phyloP scores from a whole-genome alignment of 305 asterid genomes.

The Andrographis paniculata region DNA sequence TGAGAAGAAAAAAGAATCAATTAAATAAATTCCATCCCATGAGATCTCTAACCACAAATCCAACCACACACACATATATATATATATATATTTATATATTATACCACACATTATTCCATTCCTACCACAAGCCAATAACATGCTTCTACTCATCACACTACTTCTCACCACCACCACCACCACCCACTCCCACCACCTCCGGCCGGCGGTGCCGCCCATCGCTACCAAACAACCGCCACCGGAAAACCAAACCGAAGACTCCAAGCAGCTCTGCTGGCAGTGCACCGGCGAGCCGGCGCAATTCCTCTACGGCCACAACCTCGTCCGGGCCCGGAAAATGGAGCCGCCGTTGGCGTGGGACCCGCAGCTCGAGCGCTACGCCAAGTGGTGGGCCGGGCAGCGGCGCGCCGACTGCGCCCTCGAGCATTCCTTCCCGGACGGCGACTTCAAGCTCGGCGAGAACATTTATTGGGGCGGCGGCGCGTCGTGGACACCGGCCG shows the following conservation, averaged over 20 bases:
- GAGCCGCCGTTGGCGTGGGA: conserved; percentile 63
- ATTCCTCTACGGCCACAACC: conserved; percentile 61
- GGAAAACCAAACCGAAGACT: conserved; percentile 34
- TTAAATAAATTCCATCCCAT: too few relatives aligned
- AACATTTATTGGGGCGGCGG: conserved; percentile 84
- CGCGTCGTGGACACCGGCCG: conserved; percentile 43
- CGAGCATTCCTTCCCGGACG: conserved; percentile 67
- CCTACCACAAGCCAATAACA: too few relatives aligned
- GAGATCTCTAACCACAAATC: too few relatives aligned
- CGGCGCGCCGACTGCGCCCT: conserved; percentile 39
- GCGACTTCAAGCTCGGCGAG: conserved; percentile 56
- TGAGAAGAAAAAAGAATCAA: too few relatives aligned
- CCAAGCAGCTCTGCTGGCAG: conserved; percentile 52
- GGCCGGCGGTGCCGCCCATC: not conserved
- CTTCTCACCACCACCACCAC: too few relatives aligned
- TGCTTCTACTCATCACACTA: not conserved
- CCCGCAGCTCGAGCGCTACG: conserved; percentile 39
- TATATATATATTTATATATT: too few relatives aligned
- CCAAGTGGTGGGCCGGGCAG: conserved; percentile 61
- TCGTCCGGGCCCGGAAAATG: conserved; percentile 51
- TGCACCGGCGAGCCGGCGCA: conserved; percentile 46
- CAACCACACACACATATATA: too few relatives aligned
- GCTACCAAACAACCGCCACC: conserved; percentile 3
- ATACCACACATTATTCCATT: too few relatives aligned
- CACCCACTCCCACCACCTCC: not conserved